Evolutionary conservation across 345 rosid genomes (phyloP), one percentile per base, ranked within the genome.

Genomic region (Diplotaxis tenuifolia): DNA sequence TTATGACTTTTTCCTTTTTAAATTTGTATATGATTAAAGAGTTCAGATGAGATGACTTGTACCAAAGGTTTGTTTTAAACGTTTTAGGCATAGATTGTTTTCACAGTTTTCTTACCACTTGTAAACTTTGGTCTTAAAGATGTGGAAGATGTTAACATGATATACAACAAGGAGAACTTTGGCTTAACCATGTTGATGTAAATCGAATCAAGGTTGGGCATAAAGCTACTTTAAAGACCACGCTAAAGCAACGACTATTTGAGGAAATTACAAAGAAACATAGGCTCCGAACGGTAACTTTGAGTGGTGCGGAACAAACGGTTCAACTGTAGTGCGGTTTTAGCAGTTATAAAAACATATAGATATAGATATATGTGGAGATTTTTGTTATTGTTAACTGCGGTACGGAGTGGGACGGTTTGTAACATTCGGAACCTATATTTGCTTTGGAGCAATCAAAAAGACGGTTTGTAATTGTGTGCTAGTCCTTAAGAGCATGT

Each of bases 11-110:
- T 22, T 10, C 10, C 21, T 59, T 7, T 31, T 16, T 22, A 57
- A 16, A 16, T 47, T 67, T 74, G 68, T 74, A 74, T 59, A 67
- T 67, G 55, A 23, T 59, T 74, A 9, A 31, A 50, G 15, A 16
- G 7, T 23, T 20, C 5, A 65, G 23, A 4, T 28, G 29, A 55
- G 31, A 42, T 42, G 56, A 12, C 47, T 27, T 71, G 50, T 21
- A n/a, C 25, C 22, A 28, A 28, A 72, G 40, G 55, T 63, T 19
- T 60, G 56, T 27, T 58, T 23, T 23, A 32, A n/a, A 49, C 52
- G 61, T 50, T 61, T 72, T 36, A 42, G 42, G 21, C 14, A 36
- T 36, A 52, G 54, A 72, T 45, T 45, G 19, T 14, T 45, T 50
- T 42, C 12, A 31, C 5, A 25, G 4, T 58, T 70, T 70, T 28